Evolutionary conservation across 441 rosid genomes (phyloP), one percentile per base, ranked within the genome.

Genomic region (Oxalis stricta): DNA sequence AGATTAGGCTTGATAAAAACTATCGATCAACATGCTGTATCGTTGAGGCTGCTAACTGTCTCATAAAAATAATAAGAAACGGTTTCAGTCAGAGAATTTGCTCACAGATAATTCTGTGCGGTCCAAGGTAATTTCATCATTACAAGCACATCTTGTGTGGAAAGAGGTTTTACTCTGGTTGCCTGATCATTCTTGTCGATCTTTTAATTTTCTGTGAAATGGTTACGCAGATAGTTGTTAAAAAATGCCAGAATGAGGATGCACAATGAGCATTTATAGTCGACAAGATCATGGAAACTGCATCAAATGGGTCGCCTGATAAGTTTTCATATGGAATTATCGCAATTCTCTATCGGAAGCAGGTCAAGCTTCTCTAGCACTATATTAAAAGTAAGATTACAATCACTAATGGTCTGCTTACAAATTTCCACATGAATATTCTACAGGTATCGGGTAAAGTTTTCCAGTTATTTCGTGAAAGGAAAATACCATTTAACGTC

Each of bases 291-390:
- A 53, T 82, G 61, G 94, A 78, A 71, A 62, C 44, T 56, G 67
- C 63, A 22, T 68, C 73, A 49, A 44, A 58, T 56, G 55, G 61
- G 50, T 49, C 82, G 32, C 44, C 59, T 48, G 64, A 61, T 51
- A 69, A 69, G 60, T 67, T 59, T 35, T 76, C 76, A 61, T 75
- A 71, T 70, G 84, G 92, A 28, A 69, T 60, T 30, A 68, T 82
- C 56, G 92, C 95, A 46, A 72, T 89, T 67, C 92, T 85, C 31
- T 85, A 84, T 52, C 75, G 98, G 73, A 78, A 92, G 75, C 98
- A 89, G 98, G 95, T 82, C 57, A 61, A 72, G 50, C 52, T 63
- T 59, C 35, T 29, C 43, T 46, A 54, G 58, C 29, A 33, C 19
- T 29, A 28, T 51, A 36, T 62, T 46, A 41, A 41, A 30, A 32